phyloP scores from a whole-genome alignment of 2,329 filamentous ascomycete genomes.

The Claviceps pazoutovae region DNA sequence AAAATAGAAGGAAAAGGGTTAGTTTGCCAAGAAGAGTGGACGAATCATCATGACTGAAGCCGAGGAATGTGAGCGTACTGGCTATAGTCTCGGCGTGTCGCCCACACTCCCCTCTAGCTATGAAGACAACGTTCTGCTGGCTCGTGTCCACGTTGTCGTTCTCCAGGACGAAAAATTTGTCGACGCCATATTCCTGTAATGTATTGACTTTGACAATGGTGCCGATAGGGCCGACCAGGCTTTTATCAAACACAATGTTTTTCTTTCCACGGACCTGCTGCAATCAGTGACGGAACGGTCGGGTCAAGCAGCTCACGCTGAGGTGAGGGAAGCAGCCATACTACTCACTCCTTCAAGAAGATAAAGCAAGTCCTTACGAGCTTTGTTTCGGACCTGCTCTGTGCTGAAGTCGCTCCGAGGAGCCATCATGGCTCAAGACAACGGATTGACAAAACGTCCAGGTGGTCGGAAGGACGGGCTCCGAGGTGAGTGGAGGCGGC shows the following conservation, averaged over 20 bases:
- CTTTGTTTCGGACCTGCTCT: conserved; percentile 64
- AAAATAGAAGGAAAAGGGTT: not conserved
- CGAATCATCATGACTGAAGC: not conserved
- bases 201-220: conserved; percentile 91
- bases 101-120: conserved; percentile 79
- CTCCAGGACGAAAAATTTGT: conserved; percentile 93
- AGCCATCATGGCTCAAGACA: conserved; percentile 47
- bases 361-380: conserved; percentile 76
- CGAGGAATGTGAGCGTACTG: conserved; percentile 43
- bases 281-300: conserved; percentile 9
- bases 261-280: conserved; percentile 91
- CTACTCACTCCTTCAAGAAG: conserved; percentile 86
- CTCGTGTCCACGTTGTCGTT: conserved; percentile 90
- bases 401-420: conserved; percentile 58
- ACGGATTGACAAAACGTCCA: not conserved
- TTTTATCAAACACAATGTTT: conserved; percentile 87
- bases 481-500: conserved; percentile 1
- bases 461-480: conserved; percentile 1
- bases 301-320: not conserved
- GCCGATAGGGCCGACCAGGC: conserved; percentile 77
- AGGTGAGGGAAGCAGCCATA: conserved; percentile 6
- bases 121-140: conserved; percentile 89
- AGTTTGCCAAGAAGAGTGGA: not conserved
- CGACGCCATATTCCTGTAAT: conserved; percentile 91
- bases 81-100: conserved; percentile 75